Evolutionary conservation across 441 rosid genomes (phyloP).

Genomic region (Adansonia rubrostipa): DNA sequence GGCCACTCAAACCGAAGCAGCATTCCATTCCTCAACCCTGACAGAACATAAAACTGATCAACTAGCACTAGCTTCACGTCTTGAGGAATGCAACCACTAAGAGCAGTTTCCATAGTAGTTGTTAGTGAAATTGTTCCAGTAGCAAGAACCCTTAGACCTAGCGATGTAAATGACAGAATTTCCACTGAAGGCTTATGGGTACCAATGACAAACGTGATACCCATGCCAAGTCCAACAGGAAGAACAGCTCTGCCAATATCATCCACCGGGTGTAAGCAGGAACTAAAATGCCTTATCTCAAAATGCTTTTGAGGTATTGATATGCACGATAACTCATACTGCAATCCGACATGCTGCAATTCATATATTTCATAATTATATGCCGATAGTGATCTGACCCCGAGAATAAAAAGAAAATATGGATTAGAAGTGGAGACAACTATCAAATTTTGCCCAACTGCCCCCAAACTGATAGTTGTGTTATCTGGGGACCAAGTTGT

Average conservation of each 20-base stretch:
- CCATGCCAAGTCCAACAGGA: conserved; percentile 70
- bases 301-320: conserved; percentile 72
- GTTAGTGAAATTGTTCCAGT: conserved; percentile 72
- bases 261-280: conserved; percentile 37
- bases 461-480: conserved; percentile 89
- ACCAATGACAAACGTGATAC: conserved; percentile 79
- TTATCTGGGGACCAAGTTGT: conserved; percentile 85
- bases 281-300: conserved; percentile 48
- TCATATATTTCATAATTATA: conserved; percentile 73
- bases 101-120: conserved; percentile 69
- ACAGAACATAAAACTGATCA: conserved; percentile 82
- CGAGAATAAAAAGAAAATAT: conserved; percentile 77
- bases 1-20: conserved; percentile 98
- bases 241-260: conserved; percentile 39
- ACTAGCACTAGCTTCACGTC: conserved; percentile 93
- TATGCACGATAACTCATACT: conserved; percentile 89
- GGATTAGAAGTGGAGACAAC: conserved; percentile 95
- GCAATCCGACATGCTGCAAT: conserved; percentile 75
- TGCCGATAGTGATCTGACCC: conserved; percentile 64
- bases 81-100: conserved; percentile 92
- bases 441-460: conserved; percentile 76
- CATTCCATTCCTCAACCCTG: conserved; percentile 99
- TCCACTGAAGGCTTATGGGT: conserved; percentile 99
- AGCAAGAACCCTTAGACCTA: conserved; percentile 82
- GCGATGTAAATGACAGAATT: conserved; percentile 67